Percentiles rank a stretch among this genome's conserved stretches.
These are phyloP conservation scores for Russula sp. DNA, from an alignment of 768 basidiomycete species.

Conservation along the genomic window DNA sequence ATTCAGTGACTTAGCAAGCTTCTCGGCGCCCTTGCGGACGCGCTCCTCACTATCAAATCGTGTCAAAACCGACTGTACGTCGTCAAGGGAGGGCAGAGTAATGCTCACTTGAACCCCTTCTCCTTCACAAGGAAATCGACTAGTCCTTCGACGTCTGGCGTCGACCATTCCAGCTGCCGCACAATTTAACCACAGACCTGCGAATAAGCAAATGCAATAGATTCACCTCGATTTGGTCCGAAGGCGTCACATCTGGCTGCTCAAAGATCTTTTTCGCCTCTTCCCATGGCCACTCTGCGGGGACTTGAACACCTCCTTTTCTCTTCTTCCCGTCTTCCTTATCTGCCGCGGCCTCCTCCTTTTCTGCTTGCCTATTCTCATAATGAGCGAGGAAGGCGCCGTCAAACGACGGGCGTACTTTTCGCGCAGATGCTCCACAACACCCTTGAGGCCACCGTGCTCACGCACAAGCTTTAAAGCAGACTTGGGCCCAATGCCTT, in stretches of 20 bases:
- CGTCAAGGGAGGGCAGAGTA: neutral
- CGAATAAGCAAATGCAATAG: neutral
- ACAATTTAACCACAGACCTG: neutral
- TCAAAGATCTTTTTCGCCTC: conserved; percentile 87
- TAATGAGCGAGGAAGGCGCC: conserved; percentile 5
- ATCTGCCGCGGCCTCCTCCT: conserved; percentile 34
- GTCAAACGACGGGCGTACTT: conserved; percentile 40
- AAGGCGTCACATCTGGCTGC: conserved; percentile 83
- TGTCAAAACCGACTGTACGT: neutral
- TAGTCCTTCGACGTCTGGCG: conserved; percentile 87
- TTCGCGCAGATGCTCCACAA: conserved; percentile 71
- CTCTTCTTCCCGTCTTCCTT: conserved; percentile 53
- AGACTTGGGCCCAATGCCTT: conserved; percentile 91
- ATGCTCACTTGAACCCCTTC: conserved; percentile 88
- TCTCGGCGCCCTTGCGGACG: conserved; percentile 91
- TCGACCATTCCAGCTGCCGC: conserved; percentile 83
- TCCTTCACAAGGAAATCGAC: conserved; percentile 89
- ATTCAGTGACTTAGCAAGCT: conserved; percentile 77
- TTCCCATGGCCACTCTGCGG: conserved; percentile 97
- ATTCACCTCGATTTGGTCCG: conserved; percentile 75
- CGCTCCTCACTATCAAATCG: conserved; percentile 73
- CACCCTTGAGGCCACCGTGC: conserved; percentile 58
- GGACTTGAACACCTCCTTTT: conserved; percentile 71
- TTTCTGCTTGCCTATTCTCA: conserved; percentile 34
- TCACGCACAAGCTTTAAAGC: conserved; percentile 91